These are phyloP conservation scores for Escallonia herrerae DNA, from an alignment of 129 eudicot species.

Conservation along the genomic window DNA sequence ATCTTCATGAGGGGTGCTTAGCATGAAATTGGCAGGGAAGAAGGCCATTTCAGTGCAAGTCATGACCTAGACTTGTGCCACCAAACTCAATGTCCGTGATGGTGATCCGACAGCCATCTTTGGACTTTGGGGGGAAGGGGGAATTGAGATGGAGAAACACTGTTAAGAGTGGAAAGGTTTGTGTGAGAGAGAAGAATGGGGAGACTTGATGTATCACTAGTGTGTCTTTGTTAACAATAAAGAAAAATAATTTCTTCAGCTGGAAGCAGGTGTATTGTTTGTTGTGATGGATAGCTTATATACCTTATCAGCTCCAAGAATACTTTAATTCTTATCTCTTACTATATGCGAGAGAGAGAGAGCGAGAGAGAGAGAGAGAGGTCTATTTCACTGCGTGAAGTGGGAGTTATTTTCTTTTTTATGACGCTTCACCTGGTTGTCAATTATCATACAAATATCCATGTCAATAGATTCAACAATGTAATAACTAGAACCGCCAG, in stretches of 20 bases:
- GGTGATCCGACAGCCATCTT: slow-evolving; percentile 26
- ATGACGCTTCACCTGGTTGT: background rate
- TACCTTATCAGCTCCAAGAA: slow-evolving; percentile 31
- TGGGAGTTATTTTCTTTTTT: background rate
- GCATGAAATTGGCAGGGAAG: slow-evolving; percentile 75
- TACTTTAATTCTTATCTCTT: background rate
- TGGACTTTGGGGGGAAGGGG: slow-evolving; percentile 17
- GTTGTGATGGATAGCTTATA: slow-evolving; percentile 27
- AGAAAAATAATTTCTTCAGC: slow-evolving; percentile 1
- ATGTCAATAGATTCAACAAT: too few species aligned
- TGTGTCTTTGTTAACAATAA: too few species aligned
- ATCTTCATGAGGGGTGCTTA: slow-evolving; percentile 60
- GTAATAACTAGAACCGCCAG: too few species aligned
- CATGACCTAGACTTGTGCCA: slow-evolving; percentile 33
- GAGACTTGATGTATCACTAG: too few species aligned
- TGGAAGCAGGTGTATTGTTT: slow-evolving; percentile 20
- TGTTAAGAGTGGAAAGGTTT: background rate
- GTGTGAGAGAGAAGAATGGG: background rate
- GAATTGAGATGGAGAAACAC: background rate
- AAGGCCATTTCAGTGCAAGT: slow-evolving; percentile 71
- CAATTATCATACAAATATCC: too few species aligned
- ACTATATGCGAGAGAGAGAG: background rate
- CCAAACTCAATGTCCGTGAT: slow-evolving; percentile 19
- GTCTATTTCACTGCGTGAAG: background rate
- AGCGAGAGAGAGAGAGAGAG: background rate